Conservation (phyloP, 257 asterid genomes). For the Schizonepeta tenuifolia region DNA sequence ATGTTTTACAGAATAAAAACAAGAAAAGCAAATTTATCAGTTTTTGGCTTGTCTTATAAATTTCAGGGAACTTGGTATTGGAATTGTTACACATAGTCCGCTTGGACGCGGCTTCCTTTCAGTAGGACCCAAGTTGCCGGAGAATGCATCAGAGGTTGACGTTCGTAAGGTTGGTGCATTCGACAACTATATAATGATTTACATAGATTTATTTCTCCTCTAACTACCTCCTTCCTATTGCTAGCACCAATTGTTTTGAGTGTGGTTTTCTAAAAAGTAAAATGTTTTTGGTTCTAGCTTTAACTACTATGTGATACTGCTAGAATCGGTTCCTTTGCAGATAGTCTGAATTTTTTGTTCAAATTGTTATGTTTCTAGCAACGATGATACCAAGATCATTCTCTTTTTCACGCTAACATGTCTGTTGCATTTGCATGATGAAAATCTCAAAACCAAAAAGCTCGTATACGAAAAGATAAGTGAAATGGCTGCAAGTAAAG, state of each 20-base stretch:
- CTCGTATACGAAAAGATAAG: slow-evolving; percentile 36
- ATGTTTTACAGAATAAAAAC: not conserved
- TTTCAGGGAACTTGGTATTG: slow-evolving; percentile 50
- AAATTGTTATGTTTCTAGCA: not conserved
- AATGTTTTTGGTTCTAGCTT: too few relatives aligned
- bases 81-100: slow-evolving; percentile 48
- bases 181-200: too few relatives aligned
- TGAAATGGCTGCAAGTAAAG: slow-evolving; percentile 46
- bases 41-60: not conserved
- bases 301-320: not conserved
- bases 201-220: too few relatives aligned
- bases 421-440: not conserved
- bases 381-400: not conserved
- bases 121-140: slow-evolving; percentile 31
- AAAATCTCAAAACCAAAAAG: too few relatives aligned
- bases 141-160: slow-evolving; percentile 35
- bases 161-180: slow-evolving; percentile 34
- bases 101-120: slow-evolving; percentile 48
- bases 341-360: not conserved
- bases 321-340: not conserved
- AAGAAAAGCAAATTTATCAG: not conserved
- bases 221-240: not conserved
- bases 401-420: not conserved
- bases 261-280: too few relatives aligned
- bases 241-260: not conserved